Base-by-base conservation (phyloP, 352 stramenopile genomes). In the Globisporangium radiosum region DNA sequence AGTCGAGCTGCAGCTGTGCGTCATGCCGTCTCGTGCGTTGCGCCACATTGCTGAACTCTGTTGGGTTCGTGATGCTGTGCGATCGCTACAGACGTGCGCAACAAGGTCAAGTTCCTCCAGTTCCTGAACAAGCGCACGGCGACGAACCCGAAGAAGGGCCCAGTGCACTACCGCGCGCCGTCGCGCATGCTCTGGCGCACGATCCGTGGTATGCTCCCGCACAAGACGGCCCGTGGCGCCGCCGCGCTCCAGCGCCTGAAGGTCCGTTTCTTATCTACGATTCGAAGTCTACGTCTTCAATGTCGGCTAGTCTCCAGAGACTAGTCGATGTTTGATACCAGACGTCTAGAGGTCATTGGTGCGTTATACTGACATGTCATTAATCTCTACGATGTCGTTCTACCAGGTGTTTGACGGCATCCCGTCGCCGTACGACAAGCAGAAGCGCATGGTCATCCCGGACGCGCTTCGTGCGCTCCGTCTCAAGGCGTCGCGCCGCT, bases 361-460 rank as follows among this genome's bases (percentile, higher is more conserved):
- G 25, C 2, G 25, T 33, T 33, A 33, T 3, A 33, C 25, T 19
- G 9, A 4, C 25, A 13, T 52, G 52, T 15, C 52, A 6, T 55
- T 1, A 49, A 17, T 47, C 38, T 50, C 0, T 44, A 44, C 40
- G 1, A 6, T 44, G 7, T 7, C 7, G 40, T 44, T 33, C 25
- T 4, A 1, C 7, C 68, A 97, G 76, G 94, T 93, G 59, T 99
- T 99, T 69, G 97, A 99, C 70, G 97, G 97, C 72, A 98, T 99
- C 65, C 97, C 97, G 59, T 86, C 94, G 60, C 96, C 95, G 54
- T 99, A 98, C 76, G 95, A 99, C 83, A 99, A 99, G 86, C 88
- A 98, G 84, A 99, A 99, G 93, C 87, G 96, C 49, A 96, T 99
- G 79, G 97, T 99, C 43, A 92, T 99, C 60, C 97, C 97, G 38